phyloP scores from a whole-genome alignment of 2,329 filamentous ascomycete genomes.

The Colletotrichum simmondsii region DNA sequence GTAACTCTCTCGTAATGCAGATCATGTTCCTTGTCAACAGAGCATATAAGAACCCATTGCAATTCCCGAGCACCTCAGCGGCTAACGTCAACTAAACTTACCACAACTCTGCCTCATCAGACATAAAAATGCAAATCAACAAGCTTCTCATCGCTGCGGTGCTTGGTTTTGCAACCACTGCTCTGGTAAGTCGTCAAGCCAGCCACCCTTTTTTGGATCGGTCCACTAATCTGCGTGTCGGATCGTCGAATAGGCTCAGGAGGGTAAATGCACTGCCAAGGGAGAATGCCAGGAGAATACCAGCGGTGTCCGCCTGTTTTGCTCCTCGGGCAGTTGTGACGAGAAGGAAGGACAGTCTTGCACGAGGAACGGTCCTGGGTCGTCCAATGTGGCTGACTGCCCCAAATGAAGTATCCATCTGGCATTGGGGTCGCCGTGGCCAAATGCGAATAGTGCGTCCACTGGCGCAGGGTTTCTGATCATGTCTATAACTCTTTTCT shows the following conservation, averaged over 20 bases:
- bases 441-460: neutral
- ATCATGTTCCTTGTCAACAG: no score
- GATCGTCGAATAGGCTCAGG: neutral
- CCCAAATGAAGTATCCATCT: neutral
- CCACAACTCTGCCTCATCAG: neutral
- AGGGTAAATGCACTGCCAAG: slow-evolving; percentile 16
- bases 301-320: slow-evolving; percentile 10
- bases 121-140: neutral
- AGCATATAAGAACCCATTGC: no score
- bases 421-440: neutral
- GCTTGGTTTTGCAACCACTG: neutral
- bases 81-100: neutral
- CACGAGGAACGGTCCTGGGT: slow-evolving; percentile 5
- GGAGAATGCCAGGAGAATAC: slow-evolving; percentile 8
- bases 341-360: slow-evolving; percentile 10
- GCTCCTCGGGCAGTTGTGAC: slow-evolving; percentile 4
- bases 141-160: neutral
- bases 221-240: neutral
- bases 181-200: neutral
- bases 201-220: neutral
- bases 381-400: slow-evolving; percentile 7
- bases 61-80: no score
- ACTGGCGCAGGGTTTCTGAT: neutral
- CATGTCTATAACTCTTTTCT: neutral
- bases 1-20: neutral